A percentile compares a stretch with the other conserved stretches of the same genome.
Evolutionary conservation across 176 grass and related monocot genomes (phyloP).

Genomic region (Ensete glaucum): DNA sequence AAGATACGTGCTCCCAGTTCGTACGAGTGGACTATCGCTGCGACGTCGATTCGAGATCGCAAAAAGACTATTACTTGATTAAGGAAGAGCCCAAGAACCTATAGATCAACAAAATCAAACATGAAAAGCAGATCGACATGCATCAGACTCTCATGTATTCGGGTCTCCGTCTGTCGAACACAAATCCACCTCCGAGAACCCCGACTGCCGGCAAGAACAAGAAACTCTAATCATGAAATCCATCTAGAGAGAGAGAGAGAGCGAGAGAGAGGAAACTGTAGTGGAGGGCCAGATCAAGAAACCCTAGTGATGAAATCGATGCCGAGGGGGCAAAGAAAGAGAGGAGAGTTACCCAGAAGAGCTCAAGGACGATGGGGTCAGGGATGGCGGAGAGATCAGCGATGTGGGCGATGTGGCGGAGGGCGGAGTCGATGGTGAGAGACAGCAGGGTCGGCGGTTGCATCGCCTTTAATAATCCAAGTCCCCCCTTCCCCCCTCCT

Average conservation of each 20-base stretch:
- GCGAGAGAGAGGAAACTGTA: too few species aligned
- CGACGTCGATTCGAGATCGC: too few species aligned
- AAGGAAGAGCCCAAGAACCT: neutral
- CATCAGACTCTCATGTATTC: neutral
- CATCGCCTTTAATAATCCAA: conserved; percentile 40
- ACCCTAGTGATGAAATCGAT: neutral
- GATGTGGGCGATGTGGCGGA: conserved; percentile 54
- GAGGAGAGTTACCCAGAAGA: conserved; percentile 44
- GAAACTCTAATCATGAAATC: too few species aligned
- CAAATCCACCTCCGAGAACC: neutral
- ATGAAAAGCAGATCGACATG: neutral
- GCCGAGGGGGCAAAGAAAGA: too few species aligned
- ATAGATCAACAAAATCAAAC: neutral
- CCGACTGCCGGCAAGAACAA: neutral
- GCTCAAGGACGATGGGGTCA: conserved; percentile 77
- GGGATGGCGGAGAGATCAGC: conserved; percentile 64
- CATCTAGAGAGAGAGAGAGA: too few species aligned
- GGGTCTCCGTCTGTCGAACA: neutral
- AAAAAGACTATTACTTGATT: too few species aligned
- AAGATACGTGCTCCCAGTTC: too few species aligned
- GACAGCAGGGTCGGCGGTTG: conserved; percentile 69
- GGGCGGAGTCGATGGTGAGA: conserved; percentile 71
- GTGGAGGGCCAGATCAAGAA: neutral
- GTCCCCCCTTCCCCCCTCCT: neutral
- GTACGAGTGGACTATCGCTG: too few species aligned